Base-by-base conservation (phyloP, 129 eudicot species). In the Logfia minima region DNA sequence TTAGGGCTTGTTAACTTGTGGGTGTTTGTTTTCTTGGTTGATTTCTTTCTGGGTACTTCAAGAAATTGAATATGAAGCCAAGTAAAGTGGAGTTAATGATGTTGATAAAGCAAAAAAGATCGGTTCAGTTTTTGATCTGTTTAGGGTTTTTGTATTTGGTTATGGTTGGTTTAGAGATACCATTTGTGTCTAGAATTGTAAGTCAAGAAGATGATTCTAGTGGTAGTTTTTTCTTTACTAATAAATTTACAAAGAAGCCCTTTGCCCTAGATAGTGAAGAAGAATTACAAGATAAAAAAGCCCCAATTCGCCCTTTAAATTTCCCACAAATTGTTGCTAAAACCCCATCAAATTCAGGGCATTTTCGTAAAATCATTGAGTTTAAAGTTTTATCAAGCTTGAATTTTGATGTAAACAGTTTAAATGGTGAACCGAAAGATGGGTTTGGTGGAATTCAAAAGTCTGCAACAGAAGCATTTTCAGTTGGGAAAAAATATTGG, bases 401-500 rank as follows among this genome's bases (percentile, higher is more conserved):
- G 84, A 87, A 80, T 73, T 90, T 93, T 75, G 86, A 84, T 63
- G 81, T 74, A 14, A 81, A 83, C 51, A 84, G 85, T 70, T 84
- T 76, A n/a, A 88, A 81, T 83, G 83, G 72, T 22, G 79, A 78
- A 64, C 72, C 79, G 8, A 82, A 80, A 34, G 86, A 83, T 66
- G 96, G 93, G 76, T 83, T 87, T 80, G 86, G 85, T 43, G 96
- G 85, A 71, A 85, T 92, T 34, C 87, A 83, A 52, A 86, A 84
- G 78, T 88, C 88, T 2, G 98, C 95, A 3, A 87, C 74, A 9
- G 93, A 84, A 51, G 98, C 98, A 0, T 83, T 88, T 67, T 81
- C 84, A 19, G 71, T 87, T 6, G 98, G 98, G 69, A 82, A 81
- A 66, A 90, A 81, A 81, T 77, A 72, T 34, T 93, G 98, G 98